Evolutionary conservation across 331 rosid genomes (phyloP).

Genomic region (Pyrus hybrid): DNA sequence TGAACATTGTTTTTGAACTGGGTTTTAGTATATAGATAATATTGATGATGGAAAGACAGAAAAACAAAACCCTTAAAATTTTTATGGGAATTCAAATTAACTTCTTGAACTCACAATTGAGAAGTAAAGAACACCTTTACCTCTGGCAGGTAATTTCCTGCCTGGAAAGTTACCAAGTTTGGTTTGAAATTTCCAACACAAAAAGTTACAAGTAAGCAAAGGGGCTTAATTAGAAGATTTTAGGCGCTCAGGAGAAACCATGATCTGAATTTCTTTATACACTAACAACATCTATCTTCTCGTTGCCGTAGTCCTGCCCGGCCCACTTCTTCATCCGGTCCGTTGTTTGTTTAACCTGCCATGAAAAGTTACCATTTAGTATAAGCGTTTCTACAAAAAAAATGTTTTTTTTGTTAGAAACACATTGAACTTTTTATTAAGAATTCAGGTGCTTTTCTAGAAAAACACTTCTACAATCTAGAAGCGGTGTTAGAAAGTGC

Average conservation of each 20-base stretch:
- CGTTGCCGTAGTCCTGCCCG: conserved; percentile 36
- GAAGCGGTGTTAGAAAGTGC: too few species aligned
- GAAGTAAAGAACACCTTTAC: accelerated
- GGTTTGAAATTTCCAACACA: not conserved
- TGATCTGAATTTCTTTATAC: not conserved
- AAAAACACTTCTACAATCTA: too few species aligned
- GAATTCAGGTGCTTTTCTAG: too few species aligned
- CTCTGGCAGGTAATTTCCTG: not conserved
- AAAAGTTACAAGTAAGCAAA: not conserved
- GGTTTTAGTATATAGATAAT: too few species aligned
- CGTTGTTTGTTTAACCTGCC: conserved; percentile 56
- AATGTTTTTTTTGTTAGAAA: too few species aligned
- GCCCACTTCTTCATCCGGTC: conserved; percentile 75
- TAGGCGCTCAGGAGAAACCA: not conserved
- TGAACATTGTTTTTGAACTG: too few species aligned
- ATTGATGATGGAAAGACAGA: too few species aligned
- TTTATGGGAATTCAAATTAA: too few species aligned
- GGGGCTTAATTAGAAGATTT: not conserved
- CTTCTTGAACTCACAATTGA: too few species aligned
- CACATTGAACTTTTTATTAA: too few species aligned
- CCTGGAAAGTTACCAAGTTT: not conserved
- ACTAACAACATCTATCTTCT: conserved; percentile 1
- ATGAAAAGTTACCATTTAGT: too few species aligned
- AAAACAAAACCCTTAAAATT: too few species aligned
- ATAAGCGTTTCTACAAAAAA: not conserved